Evolutionary conservation across 371 early-diverging fungal species (phyloP), one percentile per base, ranked within the genome.

Genomic region (Fennellomyces sp.): DNA sequence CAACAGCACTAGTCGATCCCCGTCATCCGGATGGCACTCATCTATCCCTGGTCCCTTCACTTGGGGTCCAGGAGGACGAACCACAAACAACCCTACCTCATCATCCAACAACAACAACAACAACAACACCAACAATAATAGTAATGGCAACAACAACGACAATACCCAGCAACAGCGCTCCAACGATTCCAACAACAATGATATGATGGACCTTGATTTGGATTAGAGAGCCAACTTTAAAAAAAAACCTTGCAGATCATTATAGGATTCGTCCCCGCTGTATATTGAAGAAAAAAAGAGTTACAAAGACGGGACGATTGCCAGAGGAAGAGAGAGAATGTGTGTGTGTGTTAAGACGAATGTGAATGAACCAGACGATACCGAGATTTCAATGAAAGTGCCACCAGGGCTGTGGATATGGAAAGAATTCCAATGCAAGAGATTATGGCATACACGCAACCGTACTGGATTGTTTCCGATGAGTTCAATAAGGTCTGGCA

Each of bases 391-490:
- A 79, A 58, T n/a, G 70, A 63, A 7, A 42, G 3, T 19, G 65
- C 41, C 7, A 77, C 72, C 17, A 77, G 61, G 13, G 52, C 53
- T 2, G 56, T 42, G 15, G 86, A 85, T 0, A 81, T 60, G 12
- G 56, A 52, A 29, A 85, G 54, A 6, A 85, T 75, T 2, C 52
- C 68, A 2, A 78, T 21, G 45, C 80, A 76, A n/a, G 73, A 70
- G 33, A 80, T 23, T 27, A 82, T 74, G 6, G 80, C 66, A 56
- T 78, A 84, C 0, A 82, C 77, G 41, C 86, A 86, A 5, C 86
- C 86, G 26, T 69, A 61, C 3, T 59, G 59, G 6, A 83, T 63
- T 0, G 64, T 73, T 4, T 38, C 52, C 5, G 75, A 82, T 5
- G 76, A 45, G 63, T 83, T 86, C 56, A 86, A 60, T 15, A 82